Conservation (phyloP, 148 eudicot species). For the Agrostemma githago region DNA sequence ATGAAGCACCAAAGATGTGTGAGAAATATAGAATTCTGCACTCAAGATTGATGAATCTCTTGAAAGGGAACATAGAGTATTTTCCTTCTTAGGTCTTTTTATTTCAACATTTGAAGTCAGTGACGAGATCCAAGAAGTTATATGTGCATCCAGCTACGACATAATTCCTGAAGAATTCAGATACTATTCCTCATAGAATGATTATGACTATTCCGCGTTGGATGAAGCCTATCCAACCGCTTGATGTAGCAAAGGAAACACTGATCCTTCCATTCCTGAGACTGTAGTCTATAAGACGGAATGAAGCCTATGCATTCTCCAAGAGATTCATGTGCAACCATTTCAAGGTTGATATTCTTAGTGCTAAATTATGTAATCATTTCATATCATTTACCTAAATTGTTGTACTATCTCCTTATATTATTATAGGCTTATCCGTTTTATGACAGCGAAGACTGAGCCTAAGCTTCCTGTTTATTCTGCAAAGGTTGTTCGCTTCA, state of each 20-base stretch:
- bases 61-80: constrained; percentile 43
- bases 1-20: too few species aligned
- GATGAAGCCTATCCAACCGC: constrained; percentile 34
- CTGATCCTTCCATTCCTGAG: constrained; percentile 52
- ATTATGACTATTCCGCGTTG: constrained; percentile 20
- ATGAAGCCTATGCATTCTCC: constrained; percentile 43
- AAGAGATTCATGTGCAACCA: constrained; percentile 49
- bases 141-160: constrained; percentile 70
- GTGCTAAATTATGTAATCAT: not conserved
- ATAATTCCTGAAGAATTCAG: constrained; percentile 35
- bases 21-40: too few species aligned
- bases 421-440: not conserved
- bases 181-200: constrained; percentile 42
- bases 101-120: constrained; percentile 25
- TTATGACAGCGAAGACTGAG: constrained; percentile 46
- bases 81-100: constrained; percentile 40
- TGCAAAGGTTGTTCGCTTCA: constrained; percentile 60
- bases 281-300: constrained; percentile 43
- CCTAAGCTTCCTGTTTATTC: constrained; percentile 49
- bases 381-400: too few species aligned
- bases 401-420: not conserved
- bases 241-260: constrained; percentile 66
- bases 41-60: constrained; percentile 14
- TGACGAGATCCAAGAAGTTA: constrained; percentile 36
- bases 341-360: constrained; percentile 39